Evolutionary conservation across 495 filamentous ascomycete species (phyloP).

Genomic region (Cryomyces antarcticus): DNA sequence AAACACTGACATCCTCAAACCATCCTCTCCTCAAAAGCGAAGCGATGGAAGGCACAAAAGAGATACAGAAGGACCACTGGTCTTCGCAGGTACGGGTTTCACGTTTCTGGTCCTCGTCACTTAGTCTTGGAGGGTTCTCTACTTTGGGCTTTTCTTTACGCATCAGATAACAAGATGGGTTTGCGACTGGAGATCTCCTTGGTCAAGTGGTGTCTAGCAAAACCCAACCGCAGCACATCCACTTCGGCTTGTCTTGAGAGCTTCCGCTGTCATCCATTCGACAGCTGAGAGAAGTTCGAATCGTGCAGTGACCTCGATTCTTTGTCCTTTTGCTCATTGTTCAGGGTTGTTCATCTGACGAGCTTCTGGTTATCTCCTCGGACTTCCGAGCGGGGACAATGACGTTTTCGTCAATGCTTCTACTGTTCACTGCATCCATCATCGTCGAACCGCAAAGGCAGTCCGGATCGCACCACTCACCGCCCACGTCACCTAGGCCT

Average conservation of each 20-base stretch:
- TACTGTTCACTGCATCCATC: not conserved
- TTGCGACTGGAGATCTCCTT: no score
- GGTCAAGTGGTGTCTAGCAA: not conserved
- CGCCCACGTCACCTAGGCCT: slow-evolving; percentile 24
- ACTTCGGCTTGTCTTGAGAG: not conserved
- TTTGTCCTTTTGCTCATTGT: no score
- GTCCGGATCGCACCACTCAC: not conserved
- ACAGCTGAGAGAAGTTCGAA: no score
- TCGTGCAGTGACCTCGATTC: no score
- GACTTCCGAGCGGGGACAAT: no score
- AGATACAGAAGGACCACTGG: slow-evolving; percentile 31
- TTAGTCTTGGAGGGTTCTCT: no score
- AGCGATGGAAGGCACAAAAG: slow-evolving; percentile 1
- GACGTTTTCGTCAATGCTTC: not conserved
- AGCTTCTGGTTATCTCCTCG: no score
- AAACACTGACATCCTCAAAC: no score
- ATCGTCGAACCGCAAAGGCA: not conserved
- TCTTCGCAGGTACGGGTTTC: slow-evolving; percentile 27
- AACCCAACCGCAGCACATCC: not conserved
- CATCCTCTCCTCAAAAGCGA: not conserved
- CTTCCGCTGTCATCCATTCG: not conserved
- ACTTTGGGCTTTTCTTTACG: no score
- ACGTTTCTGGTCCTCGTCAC: no score
- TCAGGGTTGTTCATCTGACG: no score
- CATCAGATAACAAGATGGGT: no score